These are phyloP conservation scores for Esteya vermicola DNA, from an alignment of 2,329 filamentous ascomycete genomes.

Conservation along the genomic window DNA sequence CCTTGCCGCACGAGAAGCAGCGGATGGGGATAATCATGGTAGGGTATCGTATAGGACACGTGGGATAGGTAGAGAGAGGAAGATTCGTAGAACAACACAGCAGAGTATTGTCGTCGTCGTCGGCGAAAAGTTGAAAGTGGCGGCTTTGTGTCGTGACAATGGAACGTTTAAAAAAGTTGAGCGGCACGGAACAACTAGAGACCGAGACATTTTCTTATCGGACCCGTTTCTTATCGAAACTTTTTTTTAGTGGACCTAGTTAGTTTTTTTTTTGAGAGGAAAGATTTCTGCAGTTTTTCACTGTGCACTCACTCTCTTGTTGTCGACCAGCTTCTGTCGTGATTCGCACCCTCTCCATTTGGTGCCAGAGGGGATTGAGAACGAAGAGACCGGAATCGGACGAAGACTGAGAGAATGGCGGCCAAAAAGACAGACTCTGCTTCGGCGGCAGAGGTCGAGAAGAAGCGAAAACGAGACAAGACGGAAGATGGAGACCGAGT, in stretches of 20 bases:
- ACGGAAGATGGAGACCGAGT: slow-evolving; percentile 12
- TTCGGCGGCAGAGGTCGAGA: slow-evolving; percentile 14
- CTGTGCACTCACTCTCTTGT: too few relatives aligned
- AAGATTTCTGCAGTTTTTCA: slow-evolving; percentile 1
- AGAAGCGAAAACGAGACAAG: slow-evolving; percentile 19
- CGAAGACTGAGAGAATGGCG: slow-evolving; percentile 5
- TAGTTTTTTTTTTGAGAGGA: neutral
- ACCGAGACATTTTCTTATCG: slow-evolving; percentile 9
- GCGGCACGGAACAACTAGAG: slow-evolving; percentile 8
- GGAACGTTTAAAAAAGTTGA: slow-evolving; percentile 6
- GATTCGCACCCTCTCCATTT: too few relatives aligned
- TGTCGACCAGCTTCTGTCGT: too few relatives aligned
- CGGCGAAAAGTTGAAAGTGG: neutral
- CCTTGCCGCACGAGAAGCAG: slow-evolving; percentile 99
- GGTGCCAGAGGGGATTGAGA: neutral
- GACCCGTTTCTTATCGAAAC: slow-evolving; percentile 6
- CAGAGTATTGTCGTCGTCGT: too few relatives aligned
- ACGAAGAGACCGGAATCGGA: neutral
- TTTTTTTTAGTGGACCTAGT: neutral
- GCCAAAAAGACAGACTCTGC: slow-evolving; percentile 13
- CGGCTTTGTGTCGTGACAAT: neutral
- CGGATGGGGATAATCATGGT: slow-evolving; percentile 95
- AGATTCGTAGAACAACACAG: too few relatives aligned
- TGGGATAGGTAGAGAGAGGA: too few relatives aligned
- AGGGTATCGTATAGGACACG: too few relatives aligned